These are phyloP conservation scores for Apiospora arundinis DNA, from an alignment of 2,329 filamentous ascomycete species.

Conservation along the genomic window DNA sequence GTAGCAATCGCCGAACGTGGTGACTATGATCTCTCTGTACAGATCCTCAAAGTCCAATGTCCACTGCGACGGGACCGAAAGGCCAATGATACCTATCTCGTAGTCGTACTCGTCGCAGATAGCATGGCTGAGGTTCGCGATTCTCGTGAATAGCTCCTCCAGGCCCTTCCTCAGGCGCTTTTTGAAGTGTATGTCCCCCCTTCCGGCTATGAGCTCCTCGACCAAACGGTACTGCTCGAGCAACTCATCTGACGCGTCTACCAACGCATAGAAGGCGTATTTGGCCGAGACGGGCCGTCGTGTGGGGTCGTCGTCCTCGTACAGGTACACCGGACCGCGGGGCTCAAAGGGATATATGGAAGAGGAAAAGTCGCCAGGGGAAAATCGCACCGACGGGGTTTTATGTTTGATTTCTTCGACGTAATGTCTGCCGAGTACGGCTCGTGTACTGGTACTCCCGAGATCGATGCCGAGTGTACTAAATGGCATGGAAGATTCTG, in stretches of 20 bases:
- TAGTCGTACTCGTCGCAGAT: slow-evolving; percentile 17
- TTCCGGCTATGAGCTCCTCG: not conserved
- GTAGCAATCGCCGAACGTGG: slow-evolving; percentile 9
- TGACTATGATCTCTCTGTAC: slow-evolving; percentile 24
- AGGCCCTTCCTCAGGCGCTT: not conserved
- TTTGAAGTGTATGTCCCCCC: not conserved
- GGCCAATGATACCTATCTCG: slow-evolving; percentile 23
- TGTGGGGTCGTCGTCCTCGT: slow-evolving; percentile 22
- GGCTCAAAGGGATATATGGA: slow-evolving; percentile 30
- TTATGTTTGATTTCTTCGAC: slow-evolving; percentile 21
- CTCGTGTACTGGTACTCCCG: slow-evolving; percentile 31
- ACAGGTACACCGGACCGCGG: slow-evolving; percentile 23
- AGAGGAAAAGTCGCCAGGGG: slow-evolving; percentile 30
- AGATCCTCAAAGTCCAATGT: slow-evolving; percentile 26
- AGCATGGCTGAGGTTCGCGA: not conserved
- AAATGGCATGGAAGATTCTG: not conserved
- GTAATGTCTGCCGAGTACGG: slow-evolving; percentile 21
- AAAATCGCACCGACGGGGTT: not conserved
- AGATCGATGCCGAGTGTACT: slow-evolving; percentile 30
- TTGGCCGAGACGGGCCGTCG: slow-evolving; percentile 24
- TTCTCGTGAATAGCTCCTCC: not conserved
- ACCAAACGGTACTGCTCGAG: slow-evolving; percentile 25
- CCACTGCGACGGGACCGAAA: slow-evolving; percentile 29
- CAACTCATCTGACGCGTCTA: slow-evolving; percentile 22
- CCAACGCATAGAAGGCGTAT: slow-evolving; percentile 27